A percentile compares a stretch with the other conserved stretches of the same genome.
Evolutionary conservation across 2,329 filamentous ascomycete species (phyloP).

Genomic region (Botrytis fragariae): DNA sequence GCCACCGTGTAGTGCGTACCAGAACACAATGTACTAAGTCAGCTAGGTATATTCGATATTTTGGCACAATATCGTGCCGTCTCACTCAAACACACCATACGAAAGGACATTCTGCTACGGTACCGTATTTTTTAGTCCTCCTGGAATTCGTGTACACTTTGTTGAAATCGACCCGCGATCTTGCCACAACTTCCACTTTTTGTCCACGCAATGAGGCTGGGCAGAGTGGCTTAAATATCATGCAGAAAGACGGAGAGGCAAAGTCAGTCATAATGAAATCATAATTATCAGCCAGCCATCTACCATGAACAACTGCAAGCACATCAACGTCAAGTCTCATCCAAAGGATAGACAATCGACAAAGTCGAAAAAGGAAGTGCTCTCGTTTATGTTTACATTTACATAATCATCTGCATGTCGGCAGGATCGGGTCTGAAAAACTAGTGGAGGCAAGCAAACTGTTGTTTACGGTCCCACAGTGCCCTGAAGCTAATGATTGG

Average conservation of each 20-base stretch:
- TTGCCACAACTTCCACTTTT: neutral
- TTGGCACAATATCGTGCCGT: neutral
- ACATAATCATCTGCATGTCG: neutral
- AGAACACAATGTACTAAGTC: neutral
- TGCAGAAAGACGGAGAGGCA: neutral
- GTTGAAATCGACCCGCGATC: neutral
- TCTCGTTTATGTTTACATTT: neutral
- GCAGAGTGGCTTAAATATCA: neutral
- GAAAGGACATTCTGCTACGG: neutral
- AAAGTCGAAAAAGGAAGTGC: neutral
- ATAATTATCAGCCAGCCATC: neutral
- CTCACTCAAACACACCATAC: neutral
- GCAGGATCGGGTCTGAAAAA: too few species aligned
- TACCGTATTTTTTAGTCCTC: neutral
- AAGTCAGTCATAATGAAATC: neutral
- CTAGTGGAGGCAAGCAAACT: neutral
- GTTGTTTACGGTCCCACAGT: neutral
- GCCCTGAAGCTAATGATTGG: constrained; percentile 6
- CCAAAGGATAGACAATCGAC: neutral
- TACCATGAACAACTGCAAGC: neutral
- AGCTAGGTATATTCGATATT: neutral
- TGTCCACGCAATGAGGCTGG: constrained; percentile 5
- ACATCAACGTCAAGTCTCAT: neutral
- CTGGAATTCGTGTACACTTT: neutral
- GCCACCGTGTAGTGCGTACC: neutral